phyloP scores from a whole-genome alignment of 2,329 filamentous ascomycete species.

The Microdochium bolleyi region DNA sequence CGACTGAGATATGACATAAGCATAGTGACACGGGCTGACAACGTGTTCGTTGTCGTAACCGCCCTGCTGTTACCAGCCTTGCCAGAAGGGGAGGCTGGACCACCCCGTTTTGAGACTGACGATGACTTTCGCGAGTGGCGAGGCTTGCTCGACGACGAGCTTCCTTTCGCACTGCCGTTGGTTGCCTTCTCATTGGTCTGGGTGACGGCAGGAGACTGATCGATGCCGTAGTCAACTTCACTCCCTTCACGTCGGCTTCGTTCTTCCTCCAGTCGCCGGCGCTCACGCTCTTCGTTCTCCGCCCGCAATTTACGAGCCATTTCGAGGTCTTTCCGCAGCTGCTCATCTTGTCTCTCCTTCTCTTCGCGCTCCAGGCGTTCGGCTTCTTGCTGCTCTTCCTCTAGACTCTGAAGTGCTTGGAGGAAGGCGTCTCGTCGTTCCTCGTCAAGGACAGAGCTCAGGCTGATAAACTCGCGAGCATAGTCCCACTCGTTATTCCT shows the following conservation, averaged over 20 bases:
- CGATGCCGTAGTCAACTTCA: slow-evolving; percentile 64
- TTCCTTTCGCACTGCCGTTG: slow-evolving; percentile 11
- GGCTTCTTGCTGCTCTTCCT: slow-evolving; percentile 74
- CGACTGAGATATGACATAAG: slow-evolving; percentile 43
- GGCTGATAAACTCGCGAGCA: slow-evolving; percentile 79
- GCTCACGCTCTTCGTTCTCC: slow-evolving; percentile 52
- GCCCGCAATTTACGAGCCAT: slow-evolving; percentile 45
- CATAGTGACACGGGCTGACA: slow-evolving; percentile 40
- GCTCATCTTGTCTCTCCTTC: slow-evolving; percentile 46
- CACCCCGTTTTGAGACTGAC: slow-evolving; percentile 16
- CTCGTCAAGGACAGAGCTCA: slow-evolving; percentile 83
- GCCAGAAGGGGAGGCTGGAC: slow-evolving; percentile 18
- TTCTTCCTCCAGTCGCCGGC: slow-evolving; percentile 46
- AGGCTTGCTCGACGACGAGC: neutral
- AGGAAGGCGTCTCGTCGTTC: slow-evolving; percentile 85
- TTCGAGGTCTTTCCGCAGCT: slow-evolving; percentile 47
- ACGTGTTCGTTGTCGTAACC: slow-evolving; percentile 13
- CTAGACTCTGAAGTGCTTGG: slow-evolving; percentile 73
- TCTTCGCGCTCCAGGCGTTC: slow-evolving; percentile 57
- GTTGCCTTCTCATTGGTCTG: slow-evolving; percentile 23
- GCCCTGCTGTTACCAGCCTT: neutral
- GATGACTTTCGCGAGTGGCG: slow-evolving; percentile 11
- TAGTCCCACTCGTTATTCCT: slow-evolving; percentile 96
- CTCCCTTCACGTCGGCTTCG: slow-evolving; percentile 38
- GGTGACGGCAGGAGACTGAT: slow-evolving; percentile 36